phyloP scores from a whole-genome alignment of 768 basidiomycete genomes.

The Tulasnella sp. region DNA sequence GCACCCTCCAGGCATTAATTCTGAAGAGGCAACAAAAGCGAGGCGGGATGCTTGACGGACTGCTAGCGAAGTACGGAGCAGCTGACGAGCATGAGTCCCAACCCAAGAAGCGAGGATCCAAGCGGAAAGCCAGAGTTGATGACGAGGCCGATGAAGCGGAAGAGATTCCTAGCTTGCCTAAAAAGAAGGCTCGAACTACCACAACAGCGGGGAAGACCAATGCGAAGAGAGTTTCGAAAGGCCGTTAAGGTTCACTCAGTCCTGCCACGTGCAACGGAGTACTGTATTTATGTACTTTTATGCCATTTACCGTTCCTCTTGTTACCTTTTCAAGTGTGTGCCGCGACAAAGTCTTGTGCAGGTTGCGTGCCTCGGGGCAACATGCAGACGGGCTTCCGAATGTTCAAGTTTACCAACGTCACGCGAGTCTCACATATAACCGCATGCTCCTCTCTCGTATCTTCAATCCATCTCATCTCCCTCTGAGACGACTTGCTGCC shows the following conservation, averaged over 20 bases:
- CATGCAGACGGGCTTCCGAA: background rate
- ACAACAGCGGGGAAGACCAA: background rate
- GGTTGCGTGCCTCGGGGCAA: background rate
- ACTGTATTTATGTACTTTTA: background rate
- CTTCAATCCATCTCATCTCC: conserved; percentile 9
- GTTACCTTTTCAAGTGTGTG: background rate
- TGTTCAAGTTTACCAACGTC: background rate
- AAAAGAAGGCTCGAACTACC: conserved; percentile 13
- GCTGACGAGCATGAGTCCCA: background rate
- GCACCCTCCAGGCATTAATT: conserved; percentile 20
- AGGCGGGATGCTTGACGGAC: conserved; percentile 9
- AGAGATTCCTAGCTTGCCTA: background rate
- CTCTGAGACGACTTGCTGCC: background rate
- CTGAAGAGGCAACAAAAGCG: conserved; percentile 16
- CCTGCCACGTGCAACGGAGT: background rate
- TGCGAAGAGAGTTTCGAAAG: background rate
- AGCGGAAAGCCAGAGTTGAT: background rate
- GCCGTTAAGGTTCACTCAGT: background rate
- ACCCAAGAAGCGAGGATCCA: conserved; percentile 12
- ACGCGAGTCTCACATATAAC: background rate
- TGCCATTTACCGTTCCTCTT: background rate
- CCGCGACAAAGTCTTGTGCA: background rate
- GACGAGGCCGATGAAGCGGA: conserved; percentile 14
- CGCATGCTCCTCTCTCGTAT: conserved; percentile 3
- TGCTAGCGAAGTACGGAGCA: conserved; percentile 22